Evolutionary conservation across 768 basidiomycete species (phyloP).

Genomic region (Naganishia friedmannii): DNA sequence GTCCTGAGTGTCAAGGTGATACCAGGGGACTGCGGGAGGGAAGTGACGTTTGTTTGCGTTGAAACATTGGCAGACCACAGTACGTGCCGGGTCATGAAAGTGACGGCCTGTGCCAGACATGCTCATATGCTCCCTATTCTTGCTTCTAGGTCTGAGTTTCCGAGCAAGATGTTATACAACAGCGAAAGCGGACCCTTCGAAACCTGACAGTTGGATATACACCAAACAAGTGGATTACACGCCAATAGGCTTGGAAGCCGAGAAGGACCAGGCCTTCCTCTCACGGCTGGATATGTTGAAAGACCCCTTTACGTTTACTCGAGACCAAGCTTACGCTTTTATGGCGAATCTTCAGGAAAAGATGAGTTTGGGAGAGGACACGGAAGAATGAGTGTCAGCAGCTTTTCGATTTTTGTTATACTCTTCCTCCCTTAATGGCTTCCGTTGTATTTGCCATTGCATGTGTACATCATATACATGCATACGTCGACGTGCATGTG

Average conservation of each 20-base stretch:
- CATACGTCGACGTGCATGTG: no score
- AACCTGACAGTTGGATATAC: conserved; percentile 34
- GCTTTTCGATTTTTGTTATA: conserved; percentile 2
- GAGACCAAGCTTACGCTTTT: conserved; percentile 39
- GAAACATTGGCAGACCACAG: conserved; percentile 40
- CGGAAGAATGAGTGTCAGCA: background rate
- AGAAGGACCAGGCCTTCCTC: conserved; percentile 42
- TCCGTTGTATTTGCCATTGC: background rate
- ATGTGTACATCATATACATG: background rate
- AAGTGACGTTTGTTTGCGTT: conserved; percentile 65
- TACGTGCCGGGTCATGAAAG: conserved; percentile 28
- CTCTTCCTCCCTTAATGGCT: background rate
- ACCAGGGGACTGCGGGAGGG: conserved; percentile 56
- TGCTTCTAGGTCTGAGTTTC: conserved; percentile 45
- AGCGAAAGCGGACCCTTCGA: conserved; percentile 32
- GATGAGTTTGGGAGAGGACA: conserved; percentile 33
- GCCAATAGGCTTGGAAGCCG: conserved; percentile 42
- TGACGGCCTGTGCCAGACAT: background rate
- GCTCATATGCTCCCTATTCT: background rate
- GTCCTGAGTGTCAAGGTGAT: conserved; percentile 64
- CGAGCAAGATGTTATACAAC: conserved; percentile 43
- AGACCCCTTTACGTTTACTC: conserved; percentile 37
- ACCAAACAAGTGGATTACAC: conserved; percentile 39
- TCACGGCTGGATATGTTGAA: conserved; percentile 39
- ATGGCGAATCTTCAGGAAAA: conserved; percentile 37